phyloP scores from a whole-genome alignment of 768 basidiomycete species.

The Russula abietina region DNA sequence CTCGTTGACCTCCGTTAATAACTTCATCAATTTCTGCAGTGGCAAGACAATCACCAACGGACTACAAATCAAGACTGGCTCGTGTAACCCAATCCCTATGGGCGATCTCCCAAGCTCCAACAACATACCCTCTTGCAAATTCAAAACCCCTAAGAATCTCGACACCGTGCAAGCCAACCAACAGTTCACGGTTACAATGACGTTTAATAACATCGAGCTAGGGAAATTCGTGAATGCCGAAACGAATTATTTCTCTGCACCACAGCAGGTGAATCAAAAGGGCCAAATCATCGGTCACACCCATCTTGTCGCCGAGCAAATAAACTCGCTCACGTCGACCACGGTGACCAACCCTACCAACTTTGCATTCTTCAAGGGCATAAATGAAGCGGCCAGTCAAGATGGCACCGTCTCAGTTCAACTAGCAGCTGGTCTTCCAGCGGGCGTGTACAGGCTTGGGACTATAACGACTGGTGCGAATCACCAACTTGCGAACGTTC shows the following conservation, averaged over 20 bases:
- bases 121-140: conserved; percentile 52
- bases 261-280: conserved; percentile 42
- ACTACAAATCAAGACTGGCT: conserved; percentile 42
- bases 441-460: conserved; percentile 38
- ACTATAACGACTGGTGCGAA: conserved; percentile 43
- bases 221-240: conserved; percentile 54
- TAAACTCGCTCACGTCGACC: conserved; percentile 45
- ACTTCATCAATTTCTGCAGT: conserved; percentile 67
- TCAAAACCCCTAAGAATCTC: conserved; percentile 43
- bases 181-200: conserved; percentile 49
- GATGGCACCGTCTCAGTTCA: conserved; percentile 36
- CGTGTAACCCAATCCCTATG: conserved; percentile 58
- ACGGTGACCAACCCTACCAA: conserved; percentile 35
- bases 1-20: conserved; percentile 59
- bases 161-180: conserved; percentile 39
- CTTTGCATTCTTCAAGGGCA: conserved; percentile 55
- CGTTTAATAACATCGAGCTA: conserved; percentile 39
- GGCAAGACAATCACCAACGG: conserved; percentile 55
- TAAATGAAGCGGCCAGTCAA: conserved; percentile 40
- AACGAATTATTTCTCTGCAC: conserved; percentile 47
- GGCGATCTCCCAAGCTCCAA: conserved; percentile 47
- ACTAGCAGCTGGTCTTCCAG: conserved; percentile 39
- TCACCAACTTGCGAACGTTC: conserved; percentile 36
- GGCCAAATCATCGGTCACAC: conserved; percentile 56
- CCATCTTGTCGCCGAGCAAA: conserved; percentile 54